These are phyloP conservation scores for Modicella reniformis DNA, from an alignment of 371 early-diverging fungal genomes.

Conservation along the genomic window DNA sequence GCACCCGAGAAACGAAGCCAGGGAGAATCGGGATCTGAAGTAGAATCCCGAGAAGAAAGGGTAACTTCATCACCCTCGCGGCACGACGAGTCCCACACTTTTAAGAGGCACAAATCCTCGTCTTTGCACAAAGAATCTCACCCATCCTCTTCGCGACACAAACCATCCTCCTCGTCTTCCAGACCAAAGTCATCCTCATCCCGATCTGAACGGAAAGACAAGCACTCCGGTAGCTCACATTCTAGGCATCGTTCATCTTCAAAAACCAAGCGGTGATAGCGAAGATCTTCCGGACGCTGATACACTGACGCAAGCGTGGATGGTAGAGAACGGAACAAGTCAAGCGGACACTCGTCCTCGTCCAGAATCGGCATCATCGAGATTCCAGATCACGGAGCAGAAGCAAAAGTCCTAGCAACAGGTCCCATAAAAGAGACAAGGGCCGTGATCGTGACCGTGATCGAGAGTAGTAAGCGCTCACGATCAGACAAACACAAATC, in stretches of 20 bases:
- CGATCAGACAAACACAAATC: slow-evolving; percentile 24
- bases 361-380: neutral
- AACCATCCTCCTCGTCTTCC: slow-evolving; percentile 16
- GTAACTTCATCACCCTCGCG: neutral
- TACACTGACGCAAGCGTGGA: neutral
- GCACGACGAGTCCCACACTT: slow-evolving; percentile 1
- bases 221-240: slow-evolving; percentile 1
- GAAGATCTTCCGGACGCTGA: neutral
- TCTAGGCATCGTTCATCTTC: slow-evolving; percentile 15
- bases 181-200: slow-evolving; percentile 24
- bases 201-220: slow-evolving; percentile 12
- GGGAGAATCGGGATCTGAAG: neutral
- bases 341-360: neutral
- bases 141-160: slow-evolving; percentile 16
- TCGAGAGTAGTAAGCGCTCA: slow-evolving; percentile 24
- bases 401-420: slow-evolving; percentile 24
- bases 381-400: slow-evolving; percentile 21
- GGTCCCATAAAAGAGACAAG: slow-evolving; percentile 47
- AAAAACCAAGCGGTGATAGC: slow-evolving; percentile 1
- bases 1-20: neutral
- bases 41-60: neutral
- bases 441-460: slow-evolving; percentile 32
- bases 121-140: slow-evolving; percentile 7
- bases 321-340: neutral
- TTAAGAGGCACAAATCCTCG: neutral